These are phyloP conservation scores for Cryptococcus maquisensis DNA, from an alignment of 1,284 basidiomycete species.

Conservation along the genomic window DNA sequence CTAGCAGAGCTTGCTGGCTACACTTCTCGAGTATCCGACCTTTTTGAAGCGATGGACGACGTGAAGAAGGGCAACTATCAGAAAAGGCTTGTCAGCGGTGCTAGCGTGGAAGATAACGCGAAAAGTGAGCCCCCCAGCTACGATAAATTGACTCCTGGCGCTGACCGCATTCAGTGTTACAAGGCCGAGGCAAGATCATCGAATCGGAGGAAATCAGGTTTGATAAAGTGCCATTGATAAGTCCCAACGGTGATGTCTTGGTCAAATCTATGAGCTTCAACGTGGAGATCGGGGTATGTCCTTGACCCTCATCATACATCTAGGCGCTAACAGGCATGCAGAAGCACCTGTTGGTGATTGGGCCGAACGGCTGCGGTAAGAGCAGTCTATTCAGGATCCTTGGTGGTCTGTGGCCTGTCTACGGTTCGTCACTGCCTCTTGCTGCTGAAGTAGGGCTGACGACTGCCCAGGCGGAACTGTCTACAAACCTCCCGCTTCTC, in stretches of 20 bases:
- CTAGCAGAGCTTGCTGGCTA: conserved; percentile 93
- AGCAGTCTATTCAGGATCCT: conserved; percentile 89
- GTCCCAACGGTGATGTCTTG: conserved; percentile 91
- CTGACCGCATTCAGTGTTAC: conserved; percentile 60
- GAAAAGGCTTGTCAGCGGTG: conserved; percentile 77
- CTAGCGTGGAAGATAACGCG: conserved; percentile 71
- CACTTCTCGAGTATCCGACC: conserved; percentile 81
- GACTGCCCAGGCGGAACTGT: conserved; percentile 68
- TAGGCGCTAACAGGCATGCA: conserved; percentile 36
- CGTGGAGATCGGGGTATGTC: conserved; percentile 73
- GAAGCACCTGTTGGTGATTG: conserved; percentile 87
- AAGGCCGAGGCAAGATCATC: conserved; percentile 71
- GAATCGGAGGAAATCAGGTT: conserved; percentile 81
- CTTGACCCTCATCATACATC: background rate
- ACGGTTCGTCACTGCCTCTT: conserved; percentile 55
- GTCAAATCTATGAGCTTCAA: conserved; percentile 79
- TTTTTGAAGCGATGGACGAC: conserved; percentile 89
- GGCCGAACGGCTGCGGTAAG: conserved; percentile 86
- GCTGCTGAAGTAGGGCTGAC: background rate
- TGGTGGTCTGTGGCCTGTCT: conserved; percentile 95
- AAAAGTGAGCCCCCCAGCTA: conserved; percentile 56
- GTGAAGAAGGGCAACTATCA: conserved; percentile 79
- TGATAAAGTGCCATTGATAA: conserved; percentile 89
- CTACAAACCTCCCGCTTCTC: conserved; percentile 81
- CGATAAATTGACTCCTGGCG: background rate